These are phyloP conservation scores for Protea cynaroides DNA, from an alignment of 164 flowering plant genomes.

Conservation along the genomic window DNA sequence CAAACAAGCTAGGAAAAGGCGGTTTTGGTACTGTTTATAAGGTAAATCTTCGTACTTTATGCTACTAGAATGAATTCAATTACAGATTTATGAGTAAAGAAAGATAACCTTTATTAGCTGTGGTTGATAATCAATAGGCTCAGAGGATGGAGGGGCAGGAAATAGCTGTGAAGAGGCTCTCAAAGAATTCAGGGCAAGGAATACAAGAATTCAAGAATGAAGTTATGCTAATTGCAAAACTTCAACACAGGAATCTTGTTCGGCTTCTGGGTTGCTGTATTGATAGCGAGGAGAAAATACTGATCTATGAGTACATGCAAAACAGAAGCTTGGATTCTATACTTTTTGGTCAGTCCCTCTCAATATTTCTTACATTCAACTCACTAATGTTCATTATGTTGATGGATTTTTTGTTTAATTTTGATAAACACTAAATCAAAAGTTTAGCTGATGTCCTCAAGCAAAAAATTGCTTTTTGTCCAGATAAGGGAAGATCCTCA, in stretches of 20 bases:
- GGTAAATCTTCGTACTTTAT: neutral
- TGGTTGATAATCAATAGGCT: conserved; percentile 16
- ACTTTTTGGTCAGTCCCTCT: conserved; percentile 31
- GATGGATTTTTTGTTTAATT: neutral
- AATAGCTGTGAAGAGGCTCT: conserved; percentile 39
- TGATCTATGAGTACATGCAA: conserved; percentile 47
- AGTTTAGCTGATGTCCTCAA: neutral
- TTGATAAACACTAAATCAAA: neutral
- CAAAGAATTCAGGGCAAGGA: conserved; percentile 33
- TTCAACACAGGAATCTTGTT: conserved; percentile 48
- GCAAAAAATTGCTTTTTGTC: neutral
- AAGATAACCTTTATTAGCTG: neutral
- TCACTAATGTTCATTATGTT: too few species aligned
- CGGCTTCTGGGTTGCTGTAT: conserved; percentile 38
- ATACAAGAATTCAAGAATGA: conserved; percentile 37
- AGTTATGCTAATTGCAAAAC: conserved; percentile 27
- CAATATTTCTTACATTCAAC: neutral
- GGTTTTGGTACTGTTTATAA: neutral
- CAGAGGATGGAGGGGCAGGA: conserved; percentile 22
- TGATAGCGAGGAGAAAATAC: conserved; percentile 29
- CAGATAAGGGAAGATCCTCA: neutral
- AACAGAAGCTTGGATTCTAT: conserved; percentile 41
- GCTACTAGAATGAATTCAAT: too few species aligned
- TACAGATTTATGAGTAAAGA: too few species aligned
- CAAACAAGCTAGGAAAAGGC: neutral